Percentiles rank a stretch among this genome's conserved stretches.
Evolutionary conservation across 1,284 basidiomycete species (phyloP).

Genomic region (Heliocybe sulcata): DNA sequence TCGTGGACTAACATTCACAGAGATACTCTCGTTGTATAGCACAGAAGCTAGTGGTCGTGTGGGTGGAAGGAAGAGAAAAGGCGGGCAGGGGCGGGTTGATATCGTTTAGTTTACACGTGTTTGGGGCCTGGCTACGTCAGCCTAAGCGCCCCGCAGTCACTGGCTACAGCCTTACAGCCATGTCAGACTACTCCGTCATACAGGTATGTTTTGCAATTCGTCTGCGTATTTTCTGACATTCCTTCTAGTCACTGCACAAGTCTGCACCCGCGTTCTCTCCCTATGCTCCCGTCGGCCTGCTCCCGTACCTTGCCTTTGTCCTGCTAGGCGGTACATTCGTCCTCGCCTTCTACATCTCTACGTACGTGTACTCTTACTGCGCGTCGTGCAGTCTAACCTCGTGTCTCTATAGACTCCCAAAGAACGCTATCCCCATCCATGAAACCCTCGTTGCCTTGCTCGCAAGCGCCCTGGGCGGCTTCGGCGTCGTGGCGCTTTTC

Average conservation of each 20-base stretch:
- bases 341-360: conserved; percentile 85
- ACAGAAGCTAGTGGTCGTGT: background rate
- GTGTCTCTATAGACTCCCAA: conserved; percentile 51
- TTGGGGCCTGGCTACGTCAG: conserved; percentile 32
- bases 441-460: conserved; percentile 64
- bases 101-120: conserved; percentile 44
- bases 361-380: conserved; percentile 41
- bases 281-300: conserved; percentile 50
- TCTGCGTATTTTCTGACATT: conserved; percentile 1
- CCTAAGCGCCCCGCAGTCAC: conserved; percentile 22
- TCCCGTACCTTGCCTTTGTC: conserved; percentile 71
- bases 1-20: conserved; percentile 4
- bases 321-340: conserved; percentile 69
- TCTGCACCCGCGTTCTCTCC: conserved; percentile 61
- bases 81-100: conserved; percentile 27
- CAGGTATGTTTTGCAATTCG: conserved; percentile 24
- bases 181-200: conserved; percentile 33
- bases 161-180: conserved; percentile 27
- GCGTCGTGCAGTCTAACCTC: conserved; percentile 10
- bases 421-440: conserved; percentile 56
- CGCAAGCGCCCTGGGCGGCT: conserved; percentile 76
- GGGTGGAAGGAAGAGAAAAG: conserved; percentile 9
- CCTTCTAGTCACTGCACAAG: conserved; percentile 42
- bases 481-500: conserved; percentile 83
- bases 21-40: conserved; percentile 4